phyloP scores from a whole-genome alignment of 2,329 filamentous ascomycete species.

The Penicillium expansum region DNA sequence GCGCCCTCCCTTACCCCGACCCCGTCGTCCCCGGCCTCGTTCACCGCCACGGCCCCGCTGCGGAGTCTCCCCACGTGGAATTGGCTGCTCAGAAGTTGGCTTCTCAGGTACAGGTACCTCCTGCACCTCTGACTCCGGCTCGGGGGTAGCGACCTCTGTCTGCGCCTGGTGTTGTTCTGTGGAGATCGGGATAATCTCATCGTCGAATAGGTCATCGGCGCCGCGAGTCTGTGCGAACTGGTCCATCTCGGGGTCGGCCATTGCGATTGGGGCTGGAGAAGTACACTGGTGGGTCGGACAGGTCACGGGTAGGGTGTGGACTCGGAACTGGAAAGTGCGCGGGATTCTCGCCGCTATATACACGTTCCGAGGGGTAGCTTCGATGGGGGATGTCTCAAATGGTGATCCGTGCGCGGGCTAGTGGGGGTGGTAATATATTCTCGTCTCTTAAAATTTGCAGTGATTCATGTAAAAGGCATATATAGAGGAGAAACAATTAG shows the following conservation, averaged over 20 bases:
- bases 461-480: not conserved
- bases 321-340: not conserved
- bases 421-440: conserved; percentile 1
- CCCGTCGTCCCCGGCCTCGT: conserved; percentile 30
- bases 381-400: conserved; percentile 16
- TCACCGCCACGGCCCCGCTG: conserved; percentile 32
- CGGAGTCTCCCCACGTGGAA: conserved; percentile 25
- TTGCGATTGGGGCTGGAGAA: conserved; percentile 8
- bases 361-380: conserved; percentile 22
- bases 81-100: conserved; percentile 15
- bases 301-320: not conserved
- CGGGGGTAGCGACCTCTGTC: conserved; percentile 16
- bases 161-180: conserved; percentile 33
- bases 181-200: conserved; percentile 49
- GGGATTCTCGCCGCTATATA: conserved; percentile 13
- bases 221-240: conserved; percentile 51
- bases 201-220: conserved; percentile 51
- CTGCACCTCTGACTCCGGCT: conserved; percentile 13
- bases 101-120: conserved; percentile 17
- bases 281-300: not conserved
- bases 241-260: conserved; percentile 36
- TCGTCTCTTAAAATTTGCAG: not conserved
- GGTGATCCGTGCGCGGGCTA: conserved; percentile 24
- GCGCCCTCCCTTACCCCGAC: conserved; percentile 27
- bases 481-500: not conserved